phyloP scores from a whole-genome alignment of 345 rosid genomes.

The Pelargonium nanum region DNA sequence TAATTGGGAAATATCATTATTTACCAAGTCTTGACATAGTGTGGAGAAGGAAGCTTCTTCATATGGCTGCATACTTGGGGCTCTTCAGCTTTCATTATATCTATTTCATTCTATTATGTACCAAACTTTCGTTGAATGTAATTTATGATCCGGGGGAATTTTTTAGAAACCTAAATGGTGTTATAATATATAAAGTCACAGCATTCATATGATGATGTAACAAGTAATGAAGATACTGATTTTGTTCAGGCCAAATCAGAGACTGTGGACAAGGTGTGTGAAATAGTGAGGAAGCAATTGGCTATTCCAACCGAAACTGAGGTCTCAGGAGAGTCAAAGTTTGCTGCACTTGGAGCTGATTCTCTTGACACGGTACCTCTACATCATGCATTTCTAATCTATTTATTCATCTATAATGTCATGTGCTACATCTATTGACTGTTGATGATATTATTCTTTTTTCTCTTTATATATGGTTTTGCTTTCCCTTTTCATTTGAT shows the following conservation, averaged over 20 bases:
- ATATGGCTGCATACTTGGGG: background rate
- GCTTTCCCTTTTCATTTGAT: no score
- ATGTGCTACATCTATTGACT: no score
- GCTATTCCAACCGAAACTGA: constrained; percentile 26
- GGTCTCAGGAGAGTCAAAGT: constrained; percentile 38
- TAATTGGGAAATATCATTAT: background rate
- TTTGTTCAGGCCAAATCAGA: constrained; percentile 31
- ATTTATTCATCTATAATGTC: no score
- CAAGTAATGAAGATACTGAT: background rate
- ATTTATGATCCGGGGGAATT: no score
- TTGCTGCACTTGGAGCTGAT: constrained; percentile 38
- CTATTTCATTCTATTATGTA: no score
- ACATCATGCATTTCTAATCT: background rate
- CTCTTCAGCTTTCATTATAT: no score
- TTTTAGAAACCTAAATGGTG: background rate
- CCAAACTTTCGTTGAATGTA: no score
- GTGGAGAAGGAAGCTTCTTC: background rate
- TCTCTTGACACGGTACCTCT: constrained; percentile 41
- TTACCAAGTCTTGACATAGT: background rate
- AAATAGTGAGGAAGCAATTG: constrained; percentile 40
- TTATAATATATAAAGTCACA: background rate
- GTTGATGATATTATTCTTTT: no score
- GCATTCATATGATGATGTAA: background rate
- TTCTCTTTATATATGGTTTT: no score
- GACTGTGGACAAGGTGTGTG: constrained; percentile 30